Percentiles rank a stretch among this genome's conserved stretches.
These are phyloP conservation scores for cucumber (Cucumis sativus) DNA, from an alignment of 306 rosid genomes.

Conservation along the genomic window DNA sequence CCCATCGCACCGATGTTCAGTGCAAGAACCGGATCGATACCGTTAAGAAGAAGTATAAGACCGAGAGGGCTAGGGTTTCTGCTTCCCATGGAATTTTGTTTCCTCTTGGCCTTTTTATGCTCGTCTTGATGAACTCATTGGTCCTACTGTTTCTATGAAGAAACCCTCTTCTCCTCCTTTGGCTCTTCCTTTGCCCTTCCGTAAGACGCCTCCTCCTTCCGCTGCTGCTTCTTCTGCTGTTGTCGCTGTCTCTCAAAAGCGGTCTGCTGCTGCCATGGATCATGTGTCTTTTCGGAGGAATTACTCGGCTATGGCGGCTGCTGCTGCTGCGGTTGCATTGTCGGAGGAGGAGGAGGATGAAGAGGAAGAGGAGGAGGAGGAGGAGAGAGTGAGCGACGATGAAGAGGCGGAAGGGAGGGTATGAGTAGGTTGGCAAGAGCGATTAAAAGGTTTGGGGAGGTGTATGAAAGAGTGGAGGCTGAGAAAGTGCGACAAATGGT, in stretches of 20 bases:
- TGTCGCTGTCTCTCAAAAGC: constrained; percentile 49
- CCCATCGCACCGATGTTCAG: constrained; percentile 92
- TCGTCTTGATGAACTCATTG: constrained; percentile 51
- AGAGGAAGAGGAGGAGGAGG: constrained; percentile 40
- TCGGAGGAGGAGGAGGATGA: constrained; percentile 49
- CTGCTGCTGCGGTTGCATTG: constrained; percentile 62
- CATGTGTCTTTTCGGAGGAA: constrained; percentile 65
- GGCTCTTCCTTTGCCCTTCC: constrained; percentile 44
- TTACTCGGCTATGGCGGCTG: constrained; percentile 88
- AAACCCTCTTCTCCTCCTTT: constrained; percentile 50
- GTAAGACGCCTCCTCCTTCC: constrained; percentile 27
- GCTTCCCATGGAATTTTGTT: constrained; percentile 34
- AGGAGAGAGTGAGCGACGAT: constrained; percentile 26
- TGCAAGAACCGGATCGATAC: constrained; percentile 96
- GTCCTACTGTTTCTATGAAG: constrained; percentile 39
- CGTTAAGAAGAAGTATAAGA: constrained; percentile 87
- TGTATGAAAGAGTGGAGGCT: constrained; percentile 77
- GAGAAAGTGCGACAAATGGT: constrained; percentile 84
- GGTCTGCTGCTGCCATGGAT: constrained; percentile 30
- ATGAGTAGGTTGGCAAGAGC: constrained; percentile 76
- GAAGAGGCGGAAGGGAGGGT: constrained; percentile 69
- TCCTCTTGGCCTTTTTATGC: constrained; percentile 75
- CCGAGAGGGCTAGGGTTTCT: constrained; percentile 81
- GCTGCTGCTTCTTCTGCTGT: constrained; percentile 7
- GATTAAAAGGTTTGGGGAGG: constrained; percentile 69